Evolutionary conservation across 257 asterid species (phyloP).

Genomic region (Fraxinus anomala): DNA sequence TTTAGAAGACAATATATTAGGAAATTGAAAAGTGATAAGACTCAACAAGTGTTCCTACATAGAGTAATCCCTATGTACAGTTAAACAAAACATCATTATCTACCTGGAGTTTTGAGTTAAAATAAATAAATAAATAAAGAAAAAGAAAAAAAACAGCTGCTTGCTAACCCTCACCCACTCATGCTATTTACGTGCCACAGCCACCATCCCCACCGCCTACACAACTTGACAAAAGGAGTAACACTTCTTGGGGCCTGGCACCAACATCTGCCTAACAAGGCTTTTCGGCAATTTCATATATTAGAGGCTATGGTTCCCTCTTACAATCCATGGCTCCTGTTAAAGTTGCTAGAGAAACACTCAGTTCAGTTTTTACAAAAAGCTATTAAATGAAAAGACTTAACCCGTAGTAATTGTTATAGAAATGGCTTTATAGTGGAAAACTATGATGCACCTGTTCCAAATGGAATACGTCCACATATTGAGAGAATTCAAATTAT

Average conservation of each 20-base stretch:
- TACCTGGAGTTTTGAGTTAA: too few species aligned
- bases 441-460: neutral
- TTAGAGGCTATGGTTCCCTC: constrained; percentile 12
- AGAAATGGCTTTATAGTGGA: neutral
- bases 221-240: neutral
- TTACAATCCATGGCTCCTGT: constrained; percentile 11
- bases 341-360: neutral
- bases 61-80: too few species aligned
- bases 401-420: neutral
- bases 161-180: too few species aligned
- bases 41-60: too few species aligned
- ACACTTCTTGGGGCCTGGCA: constrained; percentile 10
- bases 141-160: too few species aligned
- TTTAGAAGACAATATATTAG: neutral
- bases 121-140: too few species aligned
- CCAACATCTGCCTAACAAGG: constrained; percentile 10
- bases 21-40: neutral
- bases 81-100: neutral
- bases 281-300: neutral
- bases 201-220: neutral
- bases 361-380: constrained; percentile 1
- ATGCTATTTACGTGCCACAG: neutral
- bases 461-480: neutral
- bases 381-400: neutral
- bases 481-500: neutral